Percentiles rank a stretch among this genome's conserved stretches.
These are phyloP conservation scores for Alternaria atra DNA, from an alignment of 2,329 filamentous ascomycete genomes.

Conservation along the genomic window DNA sequence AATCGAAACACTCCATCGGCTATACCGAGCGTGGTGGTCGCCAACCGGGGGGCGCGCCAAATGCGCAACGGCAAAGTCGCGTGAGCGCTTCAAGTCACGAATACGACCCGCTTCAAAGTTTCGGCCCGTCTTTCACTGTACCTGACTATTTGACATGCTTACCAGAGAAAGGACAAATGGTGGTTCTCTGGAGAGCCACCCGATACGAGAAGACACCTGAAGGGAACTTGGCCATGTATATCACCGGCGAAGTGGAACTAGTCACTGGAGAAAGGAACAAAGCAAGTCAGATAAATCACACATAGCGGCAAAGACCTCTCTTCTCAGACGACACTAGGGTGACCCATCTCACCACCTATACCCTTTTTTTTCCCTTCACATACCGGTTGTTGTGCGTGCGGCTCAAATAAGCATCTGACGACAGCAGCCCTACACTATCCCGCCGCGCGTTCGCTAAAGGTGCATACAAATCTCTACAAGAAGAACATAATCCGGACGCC, in stretches of 20 bases:
- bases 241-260: not conserved
- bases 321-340: not conserved
- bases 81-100: conserved; percentile 20
- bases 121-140: conserved; percentile 20
- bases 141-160: conserved; percentile 41
- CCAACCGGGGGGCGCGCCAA: conserved; percentile 15
- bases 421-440: conserved; percentile 42
- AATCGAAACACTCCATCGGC: conserved; percentile 8
- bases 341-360: conserved; percentile 5
- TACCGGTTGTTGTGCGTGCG: conserved; percentile 36
- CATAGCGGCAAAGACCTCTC: not conserved
- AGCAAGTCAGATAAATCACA: not conserved
- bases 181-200: conserved; percentile 7
- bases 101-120: conserved; percentile 24
- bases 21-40: conserved; percentile 14
- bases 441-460: conserved; percentile 27
- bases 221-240: conserved; percentile 20
- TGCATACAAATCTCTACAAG: conserved; percentile 23
- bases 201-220: conserved; percentile 23
- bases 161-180: conserved; percentile 34
- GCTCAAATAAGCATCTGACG: conserved; percentile 52
- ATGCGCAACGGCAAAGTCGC: conserved; percentile 18
- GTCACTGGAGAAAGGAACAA: not conserved
- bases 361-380: conserved; percentile 13
- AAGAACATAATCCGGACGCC: conserved; percentile 32